Conservation (phyloP, 2,329 filamentous ascomycete genomes). For the Fusarium sarcochroum region DNA sequence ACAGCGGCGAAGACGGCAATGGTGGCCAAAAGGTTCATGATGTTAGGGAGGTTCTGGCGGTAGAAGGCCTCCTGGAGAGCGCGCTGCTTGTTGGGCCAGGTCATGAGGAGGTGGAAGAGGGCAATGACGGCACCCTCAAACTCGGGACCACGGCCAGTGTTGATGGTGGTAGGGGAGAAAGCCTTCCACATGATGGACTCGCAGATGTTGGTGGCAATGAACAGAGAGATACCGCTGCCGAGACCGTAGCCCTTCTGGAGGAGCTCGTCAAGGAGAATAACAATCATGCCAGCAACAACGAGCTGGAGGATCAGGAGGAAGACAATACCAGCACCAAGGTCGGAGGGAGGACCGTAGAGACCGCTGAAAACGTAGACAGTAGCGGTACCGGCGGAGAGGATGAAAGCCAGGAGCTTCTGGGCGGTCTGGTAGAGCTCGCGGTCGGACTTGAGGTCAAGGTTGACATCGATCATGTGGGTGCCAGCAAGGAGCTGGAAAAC, state of each 20-base stretch:
- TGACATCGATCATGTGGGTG: slow-evolving; percentile 99
- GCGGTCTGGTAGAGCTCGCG: slow-evolving; percentile 99
- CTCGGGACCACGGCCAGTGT: slow-evolving; percentile 98
- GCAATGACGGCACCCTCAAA: slow-evolving; percentile 99
- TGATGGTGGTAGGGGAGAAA: slow-evolving; percentile 98
- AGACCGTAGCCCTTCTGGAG: slow-evolving; percentile 99
- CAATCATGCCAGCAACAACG: slow-evolving; percentile 96
- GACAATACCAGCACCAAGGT: slow-evolving; percentile 97
- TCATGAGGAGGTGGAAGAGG: slow-evolving; percentile 96
- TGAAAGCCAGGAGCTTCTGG: slow-evolving; percentile 98
- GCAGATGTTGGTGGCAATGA: slow-evolving; percentile 99
- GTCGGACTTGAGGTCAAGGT: slow-evolving; percentile 99
- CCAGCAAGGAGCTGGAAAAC: slow-evolving; percentile 99
- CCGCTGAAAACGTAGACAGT: slow-evolving; percentile 99
- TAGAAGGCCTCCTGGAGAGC: slow-evolving; percentile 99
- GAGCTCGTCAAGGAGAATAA: slow-evolving; percentile 98
- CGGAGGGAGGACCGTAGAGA: slow-evolving; percentile 95
- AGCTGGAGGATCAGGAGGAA: slow-evolving; percentile 98
- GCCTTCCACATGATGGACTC: slow-evolving; percentile 99
- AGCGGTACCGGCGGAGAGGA: slow-evolving; percentile 96
- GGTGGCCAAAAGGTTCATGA: slow-evolving; percentile 98
- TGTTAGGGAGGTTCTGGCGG: slow-evolving; percentile 98
- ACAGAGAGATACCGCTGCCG: slow-evolving; percentile 97
- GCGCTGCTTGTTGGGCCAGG: slow-evolving; percentile 99
- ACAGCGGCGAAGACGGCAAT: slow-evolving; percentile 94